A percentile compares a stretch with the other conserved stretches of the same genome.
Conservation (phyloP, 768 basidiomycete species). For the Leccinellum luteum region DNA sequence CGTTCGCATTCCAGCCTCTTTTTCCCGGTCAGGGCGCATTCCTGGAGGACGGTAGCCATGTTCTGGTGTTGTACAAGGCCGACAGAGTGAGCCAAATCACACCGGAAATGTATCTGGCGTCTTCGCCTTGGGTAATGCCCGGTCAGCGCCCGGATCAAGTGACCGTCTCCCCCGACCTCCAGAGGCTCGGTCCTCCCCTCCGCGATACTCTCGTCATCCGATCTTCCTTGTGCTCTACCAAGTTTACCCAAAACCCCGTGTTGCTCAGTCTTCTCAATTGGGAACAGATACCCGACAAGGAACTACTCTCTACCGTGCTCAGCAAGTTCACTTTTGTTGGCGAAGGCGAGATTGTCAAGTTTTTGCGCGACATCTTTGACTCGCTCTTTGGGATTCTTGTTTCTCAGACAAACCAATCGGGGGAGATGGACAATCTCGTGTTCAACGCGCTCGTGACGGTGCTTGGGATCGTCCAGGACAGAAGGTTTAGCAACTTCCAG, state of each 20-base stretch:
- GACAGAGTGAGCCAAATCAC: conserved; percentile 64
- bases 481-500: conserved; percentile 93
- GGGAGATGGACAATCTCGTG: conserved; percentile 81
- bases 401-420: conserved; percentile 67
- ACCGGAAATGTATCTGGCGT: conserved; percentile 69
- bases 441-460: conserved; percentile 91
- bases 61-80: conserved; percentile 77
- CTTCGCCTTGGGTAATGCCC: conserved; percentile 56
- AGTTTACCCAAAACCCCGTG: conserved; percentile 87
- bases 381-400: conserved; percentile 87
- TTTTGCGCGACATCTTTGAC: conserved; percentile 87
- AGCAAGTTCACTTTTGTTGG: conserved; percentile 88
- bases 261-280: conserved; percentile 78
- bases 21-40: conserved; percentile 75
- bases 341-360: conserved; percentile 94
- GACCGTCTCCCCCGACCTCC: conserved; percentile 55
- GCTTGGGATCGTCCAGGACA: conserved; percentile 88
- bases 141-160: conserved; percentile 63
- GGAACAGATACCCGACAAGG: conserved; percentile 66
- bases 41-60: conserved; percentile 87
- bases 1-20: conserved; percentile 89
- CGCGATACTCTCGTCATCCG: conserved; percentile 80
- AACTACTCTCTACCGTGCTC: conserved; percentile 67
- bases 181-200: conserved; percentile 62
- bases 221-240: conserved; percentile 88